Evolutionary conservation across 768 basidiomycete species (phyloP).

Genomic region (Tylopilus rubrobrunneus): DNA sequence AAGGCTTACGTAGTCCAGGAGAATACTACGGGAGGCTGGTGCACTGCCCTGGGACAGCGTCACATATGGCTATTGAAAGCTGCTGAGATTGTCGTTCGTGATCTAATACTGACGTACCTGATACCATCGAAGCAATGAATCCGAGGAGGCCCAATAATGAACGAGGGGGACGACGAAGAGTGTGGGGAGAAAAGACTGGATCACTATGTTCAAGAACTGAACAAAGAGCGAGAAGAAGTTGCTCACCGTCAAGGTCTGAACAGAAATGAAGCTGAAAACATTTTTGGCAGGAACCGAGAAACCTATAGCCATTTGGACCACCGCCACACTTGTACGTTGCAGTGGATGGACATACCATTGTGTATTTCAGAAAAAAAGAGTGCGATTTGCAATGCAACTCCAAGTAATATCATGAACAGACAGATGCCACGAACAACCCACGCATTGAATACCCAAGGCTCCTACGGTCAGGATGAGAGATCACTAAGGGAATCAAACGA

Average conservation of each 20-base stretch:
- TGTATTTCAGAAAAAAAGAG: conserved; percentile 15
- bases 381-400: conserved; percentile 12
- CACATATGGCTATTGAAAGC: conserved; percentile 53
- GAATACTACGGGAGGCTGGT: conserved; percentile 53
- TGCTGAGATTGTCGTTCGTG: conserved; percentile 3
- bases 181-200: conserved; percentile 58
- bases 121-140: conserved; percentile 53
- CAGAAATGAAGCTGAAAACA: conserved; percentile 46
- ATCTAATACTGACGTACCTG: conserved; percentile 41
- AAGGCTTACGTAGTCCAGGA: conserved; percentile 59
- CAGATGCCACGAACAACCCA: conserved; percentile 39
- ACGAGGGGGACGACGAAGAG: conserved; percentile 47
- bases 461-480: conserved; percentile 11
- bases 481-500: background rate
- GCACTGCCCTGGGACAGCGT: conserved; percentile 50
- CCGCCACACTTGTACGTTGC: background rate
- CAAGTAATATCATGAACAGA: conserved; percentile 37
- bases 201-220: background rate
- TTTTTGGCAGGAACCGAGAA: conserved; percentile 50
- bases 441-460: conserved; percentile 32
- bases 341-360: conserved; percentile 11
- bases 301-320: conserved; percentile 35
- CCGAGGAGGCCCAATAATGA: conserved; percentile 46
- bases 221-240: background rate
- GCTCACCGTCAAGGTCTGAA: conserved; percentile 43